phyloP scores from a whole-genome alignment of 306 rosid species.

The Leucaena leucocephala region DNA sequence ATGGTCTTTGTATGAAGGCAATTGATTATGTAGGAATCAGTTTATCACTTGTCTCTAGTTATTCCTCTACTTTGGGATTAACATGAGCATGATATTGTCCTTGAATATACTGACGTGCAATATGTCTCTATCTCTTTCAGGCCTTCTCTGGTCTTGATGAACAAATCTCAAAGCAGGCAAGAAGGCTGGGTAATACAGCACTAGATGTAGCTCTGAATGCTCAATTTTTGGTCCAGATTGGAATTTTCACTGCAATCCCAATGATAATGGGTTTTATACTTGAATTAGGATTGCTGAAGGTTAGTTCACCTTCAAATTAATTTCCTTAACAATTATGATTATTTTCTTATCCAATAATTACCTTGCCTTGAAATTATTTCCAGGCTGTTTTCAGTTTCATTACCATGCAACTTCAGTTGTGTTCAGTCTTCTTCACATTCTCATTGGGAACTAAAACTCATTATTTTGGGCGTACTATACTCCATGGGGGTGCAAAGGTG shows the following conservation, averaged over 20 bases:
- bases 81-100: slow-evolving; percentile 18
- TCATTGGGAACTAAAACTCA: slow-evolving; percentile 96
- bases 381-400: slow-evolving; percentile 97
- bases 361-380: slow-evolving; percentile 35
- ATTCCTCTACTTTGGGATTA: background rate
- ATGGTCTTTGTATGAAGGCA: slow-evolving; percentile 10
- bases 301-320: slow-evolving; percentile 38
- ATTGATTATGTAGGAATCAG: slow-evolving; percentile 14
- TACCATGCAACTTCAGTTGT: slow-evolving; percentile 95
- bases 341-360: slow-evolving; percentile 12
- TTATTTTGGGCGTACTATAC: slow-evolving; percentile 96
- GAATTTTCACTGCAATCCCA: slow-evolving; percentile 92
- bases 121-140: slow-evolving; percentile 50
- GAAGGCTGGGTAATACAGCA: slow-evolving; percentile 72
- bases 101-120: slow-evolving; percentile 7
- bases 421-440: slow-evolving; percentile 98
- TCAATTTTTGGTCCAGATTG: slow-evolving; percentile 95
- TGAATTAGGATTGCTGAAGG: slow-evolving; percentile 92
- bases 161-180: slow-evolving; percentile 57
- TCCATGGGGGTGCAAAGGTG: slow-evolving; percentile 98
- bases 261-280: slow-evolving; percentile 96
- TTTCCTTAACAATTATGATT: slow-evolving; percentile 4
- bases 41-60: background rate
- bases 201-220: slow-evolving; percentile 89
- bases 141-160: slow-evolving; percentile 92